These are phyloP conservation scores for Globisporangium emineosum DNA, from an alignment of 352 stramenopile genomes.

Conservation along the genomic window DNA sequence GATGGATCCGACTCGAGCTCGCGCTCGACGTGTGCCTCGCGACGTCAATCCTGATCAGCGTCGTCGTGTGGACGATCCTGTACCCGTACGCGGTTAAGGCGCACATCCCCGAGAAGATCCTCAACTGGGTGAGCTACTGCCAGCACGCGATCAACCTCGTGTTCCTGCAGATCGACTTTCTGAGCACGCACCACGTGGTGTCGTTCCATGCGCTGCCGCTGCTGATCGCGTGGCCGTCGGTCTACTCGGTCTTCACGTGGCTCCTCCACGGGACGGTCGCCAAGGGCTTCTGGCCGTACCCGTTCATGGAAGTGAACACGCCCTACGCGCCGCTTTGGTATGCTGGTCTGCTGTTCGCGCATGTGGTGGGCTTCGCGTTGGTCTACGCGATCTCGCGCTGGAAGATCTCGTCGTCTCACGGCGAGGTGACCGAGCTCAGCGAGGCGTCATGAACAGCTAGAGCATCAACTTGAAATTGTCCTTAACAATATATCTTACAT, in stretches of 20 bases:
- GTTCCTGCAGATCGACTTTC: conserved; percentile 68
- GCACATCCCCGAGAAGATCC: conserved; percentile 43
- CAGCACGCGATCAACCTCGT: conserved; percentile 75
- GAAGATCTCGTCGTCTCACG: conserved; percentile 19
- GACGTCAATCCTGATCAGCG: conserved; percentile 60
- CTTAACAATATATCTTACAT: neutral
- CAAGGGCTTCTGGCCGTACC: conserved; percentile 77
- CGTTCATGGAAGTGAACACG: conserved; percentile 72
- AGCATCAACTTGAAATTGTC: neutral
- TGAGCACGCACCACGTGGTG: conserved; percentile 43
- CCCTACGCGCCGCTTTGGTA: conserved; percentile 77
- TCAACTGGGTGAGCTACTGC: conserved; percentile 81
- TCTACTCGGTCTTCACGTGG: conserved; percentile 76
- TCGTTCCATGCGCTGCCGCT: conserved; percentile 57
- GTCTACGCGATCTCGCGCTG: conserved; percentile 46
- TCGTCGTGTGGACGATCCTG: conserved; percentile 75
- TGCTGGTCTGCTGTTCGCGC: conserved; percentile 45
- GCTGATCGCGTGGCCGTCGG: conserved; percentile 52
- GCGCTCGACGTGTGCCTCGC: conserved; percentile 67
- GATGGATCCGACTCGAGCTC: conserved; percentile 59
- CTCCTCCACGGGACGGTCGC: conserved; percentile 66
- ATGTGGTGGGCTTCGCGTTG: conserved; percentile 35
- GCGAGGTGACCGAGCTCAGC: neutral
- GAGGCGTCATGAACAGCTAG: conserved; percentile 1
- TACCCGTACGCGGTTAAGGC: conserved; percentile 56